Evolutionary conservation across 1,284 basidiomycete species (phyloP), one percentile per base, ranked within the genome.

Genomic region (Xerocomus nothofagi): DNA sequence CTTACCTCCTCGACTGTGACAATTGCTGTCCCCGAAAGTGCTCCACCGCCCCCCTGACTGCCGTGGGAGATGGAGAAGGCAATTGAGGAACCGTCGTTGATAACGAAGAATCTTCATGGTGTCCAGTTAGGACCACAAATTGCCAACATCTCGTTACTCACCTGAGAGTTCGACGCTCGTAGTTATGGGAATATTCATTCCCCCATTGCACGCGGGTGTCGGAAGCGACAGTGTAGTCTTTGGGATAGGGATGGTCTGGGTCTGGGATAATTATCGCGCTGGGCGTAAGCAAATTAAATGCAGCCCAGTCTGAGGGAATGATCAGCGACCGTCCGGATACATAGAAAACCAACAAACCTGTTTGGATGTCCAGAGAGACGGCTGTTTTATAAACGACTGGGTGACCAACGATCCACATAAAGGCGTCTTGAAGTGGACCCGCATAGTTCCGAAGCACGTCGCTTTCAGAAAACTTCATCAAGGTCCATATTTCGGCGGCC

Each of bases 151-250:
- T 6, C 17, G n/a, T 7, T 23, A 21, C 40, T 31, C 23, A 43
- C 42, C 32, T 43, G 17, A 46, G 44, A 20, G 44, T 46, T 12
- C 39, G 12, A 8, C 23, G 37, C 36, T 46, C 12, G 21, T 46
- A 46, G 2, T 8, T 5, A 23, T 39, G 37, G 30, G 37, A 39
- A 15, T 40, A 21, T 20, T 47, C 44, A 21, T 15, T 39, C 8
- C 44, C 44, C 44, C 44, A 47, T 14, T 47, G 37, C 17, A 47
- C 44, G 14, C 44, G 44, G 9, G 44, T 39, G 29, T 39, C 23
- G n/a, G 44, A 38, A 21, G 36, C 36, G 29, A 31, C 18, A 14
- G 44, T 39, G 27, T 39, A 30, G 7, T 26, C 31, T n/a, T 18
- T 0, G 7, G 44, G 44, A 15, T 39, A 39, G 6, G 44, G 37